These are phyloP conservation scores for Schizochytrium sp. DNA, from an alignment of 108 stramenopile genomes.

Conservation along the genomic window DNA sequence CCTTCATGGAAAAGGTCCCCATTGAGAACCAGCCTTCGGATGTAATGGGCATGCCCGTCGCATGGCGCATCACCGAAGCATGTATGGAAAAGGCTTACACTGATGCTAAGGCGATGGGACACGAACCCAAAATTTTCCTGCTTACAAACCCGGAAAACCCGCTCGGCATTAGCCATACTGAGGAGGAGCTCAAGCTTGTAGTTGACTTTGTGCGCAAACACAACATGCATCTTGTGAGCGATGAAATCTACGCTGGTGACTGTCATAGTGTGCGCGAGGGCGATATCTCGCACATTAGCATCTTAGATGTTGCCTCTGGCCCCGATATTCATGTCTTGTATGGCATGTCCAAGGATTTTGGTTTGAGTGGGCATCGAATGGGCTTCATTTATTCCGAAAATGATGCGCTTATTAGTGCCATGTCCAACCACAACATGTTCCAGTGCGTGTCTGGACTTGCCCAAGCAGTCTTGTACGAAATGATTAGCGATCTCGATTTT, in stretches of 20 bases:
- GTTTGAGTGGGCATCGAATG: constrained; percentile 85
- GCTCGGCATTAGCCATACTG: constrained; percentile 82
- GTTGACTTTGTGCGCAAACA: constrained; percentile 83
- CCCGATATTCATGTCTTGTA: constrained; percentile 87
- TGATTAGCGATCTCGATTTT: constrained; percentile 84
- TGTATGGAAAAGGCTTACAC: constrained; percentile 81
- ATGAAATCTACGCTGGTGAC: constrained; percentile 90
- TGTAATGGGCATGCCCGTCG: background rate
- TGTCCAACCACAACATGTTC: constrained; percentile 84
- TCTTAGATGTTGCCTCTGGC: constrained; percentile 67
- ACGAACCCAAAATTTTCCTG: constrained; percentile 76
- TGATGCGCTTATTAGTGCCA: constrained; percentile 71
- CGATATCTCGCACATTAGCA: background rate
- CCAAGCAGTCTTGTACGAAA: constrained; percentile 83
- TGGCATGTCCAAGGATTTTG: constrained; percentile 92
- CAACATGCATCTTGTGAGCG: constrained; percentile 84
- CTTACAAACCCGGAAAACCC: constrained; percentile 93
- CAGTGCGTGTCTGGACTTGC: constrained; percentile 82
- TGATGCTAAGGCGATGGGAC: constrained; percentile 65
- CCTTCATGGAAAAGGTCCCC: constrained; percentile 14
- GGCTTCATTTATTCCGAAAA: constrained; percentile 89
- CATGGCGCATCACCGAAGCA: constrained; percentile 77
- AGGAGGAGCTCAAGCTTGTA: constrained; percentile 72
- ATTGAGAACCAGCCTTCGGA: background rate
- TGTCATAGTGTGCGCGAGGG: constrained; percentile 2